phyloP scores from a whole-genome alignment of 1,139 yeast species.

The Magnusiomyces sp. region DNA sequence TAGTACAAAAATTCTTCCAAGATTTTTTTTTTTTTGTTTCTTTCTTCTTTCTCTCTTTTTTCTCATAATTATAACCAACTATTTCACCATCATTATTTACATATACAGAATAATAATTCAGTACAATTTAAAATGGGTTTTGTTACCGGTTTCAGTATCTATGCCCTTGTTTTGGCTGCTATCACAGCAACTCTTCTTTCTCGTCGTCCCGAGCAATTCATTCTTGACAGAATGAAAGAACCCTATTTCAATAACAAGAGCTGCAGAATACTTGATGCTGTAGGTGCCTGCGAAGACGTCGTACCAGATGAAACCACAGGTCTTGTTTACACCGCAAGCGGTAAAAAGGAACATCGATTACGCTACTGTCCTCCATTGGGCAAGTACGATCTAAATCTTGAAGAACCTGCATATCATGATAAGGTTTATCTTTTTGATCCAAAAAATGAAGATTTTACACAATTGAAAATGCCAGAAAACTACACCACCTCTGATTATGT shows the following conservation, averaged over 20 bases:
- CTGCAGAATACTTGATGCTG: not conserved
- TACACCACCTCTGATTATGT: conserved; percentile 13
- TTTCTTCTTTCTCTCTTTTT: too few species aligned
- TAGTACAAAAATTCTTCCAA: too few species aligned
- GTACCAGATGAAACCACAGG: conserved; percentile 7
- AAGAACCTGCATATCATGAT: conserved; percentile 9
- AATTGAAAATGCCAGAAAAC: conserved; percentile 7
- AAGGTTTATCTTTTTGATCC: conserved; percentile 10
- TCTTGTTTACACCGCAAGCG: conserved; percentile 6
- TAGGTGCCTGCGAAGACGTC: conserved; percentile 9
- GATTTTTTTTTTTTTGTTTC: too few species aligned
- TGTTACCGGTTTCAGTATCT: too few species aligned
- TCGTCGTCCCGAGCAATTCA: too few species aligned
- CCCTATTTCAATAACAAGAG: not conserved
- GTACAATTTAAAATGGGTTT: too few species aligned
- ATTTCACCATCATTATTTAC: too few species aligned
- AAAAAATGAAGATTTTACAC: not conserved
- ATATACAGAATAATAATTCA: too few species aligned
- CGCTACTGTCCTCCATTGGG: conserved; percentile 6
- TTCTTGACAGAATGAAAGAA: too few species aligned
- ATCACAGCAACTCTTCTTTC: too few species aligned
- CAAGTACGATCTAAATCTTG: not conserved
- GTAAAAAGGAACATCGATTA: not conserved
- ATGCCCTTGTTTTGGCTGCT: too few species aligned
- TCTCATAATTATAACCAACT: too few species aligned